phyloP scores from a whole-genome alignment of 208 protist species.

The Wallacemonas sp. region DNA sequence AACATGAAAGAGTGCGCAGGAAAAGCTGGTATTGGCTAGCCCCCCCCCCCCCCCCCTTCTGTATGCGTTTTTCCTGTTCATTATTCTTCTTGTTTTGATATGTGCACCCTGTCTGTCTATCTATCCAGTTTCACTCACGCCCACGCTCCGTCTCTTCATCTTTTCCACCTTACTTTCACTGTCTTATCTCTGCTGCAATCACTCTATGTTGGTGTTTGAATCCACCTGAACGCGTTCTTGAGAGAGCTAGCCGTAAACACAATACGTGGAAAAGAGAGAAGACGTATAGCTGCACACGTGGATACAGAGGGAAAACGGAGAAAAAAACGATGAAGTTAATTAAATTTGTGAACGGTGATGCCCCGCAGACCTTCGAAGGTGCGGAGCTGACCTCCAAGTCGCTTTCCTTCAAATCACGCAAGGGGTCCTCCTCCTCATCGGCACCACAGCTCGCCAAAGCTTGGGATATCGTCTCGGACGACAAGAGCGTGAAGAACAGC shows the following conservation, averaged over 20 bases:
- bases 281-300: background rate
- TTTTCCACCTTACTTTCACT: background rate
- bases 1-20: too few relatives aligned
- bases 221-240: too few relatives aligned
- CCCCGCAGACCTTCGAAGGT: conserved; percentile 50
- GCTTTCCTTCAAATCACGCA: conserved; percentile 30
- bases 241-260: too few relatives aligned
- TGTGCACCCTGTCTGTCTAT: too few relatives aligned
- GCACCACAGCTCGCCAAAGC: conserved; percentile 21
- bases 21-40: too few relatives aligned
- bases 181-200: background rate
- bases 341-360: conserved; percentile 80
- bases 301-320: too few relatives aligned
- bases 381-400: conserved; percentile 37
- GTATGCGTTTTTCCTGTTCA: too few relatives aligned
- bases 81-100: too few relatives aligned
- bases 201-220: too few relatives aligned
- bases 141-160: background rate
- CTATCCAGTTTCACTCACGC: too few relatives aligned
- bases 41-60: too few relatives aligned
- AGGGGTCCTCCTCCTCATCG: conserved; percentile 7
- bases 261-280: too few relatives aligned
- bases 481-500: background rate
- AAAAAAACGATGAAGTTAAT: conserved; percentile 84
- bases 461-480: conserved; percentile 27